A percentile compares a stretch with the other conserved stretches of the same genome.
These are phyloP conservation scores for Aspergillus uvarum DNA, from an alignment of 2,329 filamentous ascomycete genomes.

Conservation along the genomic window DNA sequence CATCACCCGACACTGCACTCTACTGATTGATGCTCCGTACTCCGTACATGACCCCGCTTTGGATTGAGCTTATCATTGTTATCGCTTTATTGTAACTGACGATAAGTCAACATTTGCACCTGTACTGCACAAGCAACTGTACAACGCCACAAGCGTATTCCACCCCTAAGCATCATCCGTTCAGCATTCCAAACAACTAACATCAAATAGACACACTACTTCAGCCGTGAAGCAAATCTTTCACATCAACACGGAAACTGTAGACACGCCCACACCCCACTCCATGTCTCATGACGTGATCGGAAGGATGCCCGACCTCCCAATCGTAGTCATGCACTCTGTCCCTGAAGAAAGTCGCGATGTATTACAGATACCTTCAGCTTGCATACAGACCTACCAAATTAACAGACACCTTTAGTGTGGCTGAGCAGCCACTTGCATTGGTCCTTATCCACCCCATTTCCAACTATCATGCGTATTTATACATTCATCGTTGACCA, in stretches of 20 bases:
- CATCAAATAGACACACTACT: too few relatives aligned
- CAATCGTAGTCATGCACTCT: not conserved
- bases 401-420: not conserved
- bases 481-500: constrained; percentile 58
- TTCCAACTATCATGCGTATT: not conserved
- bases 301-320: not conserved
- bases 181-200: too few relatives aligned
- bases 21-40: not conserved
- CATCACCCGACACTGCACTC: not conserved
- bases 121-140: too few relatives aligned
- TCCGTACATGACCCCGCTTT: not conserved
- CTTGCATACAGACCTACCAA: not conserved
- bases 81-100: constrained; percentile 1
- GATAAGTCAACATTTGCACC: not conserved
- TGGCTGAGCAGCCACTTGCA: not conserved
- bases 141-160: too few relatives aligned
- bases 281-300: not conserved
- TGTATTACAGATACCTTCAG: not conserved
- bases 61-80: constrained; percentile 8
- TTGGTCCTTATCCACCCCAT: not conserved
- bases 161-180: too few relatives aligned
- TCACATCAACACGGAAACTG: too few relatives aligned
- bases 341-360: not conserved
- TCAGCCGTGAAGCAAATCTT: too few relatives aligned
- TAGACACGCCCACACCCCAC: not conserved